Evolutionary conservation across 2,329 filamentous ascomycete genomes (phyloP).

Genomic region (Neofusicoccum sp.): DNA sequence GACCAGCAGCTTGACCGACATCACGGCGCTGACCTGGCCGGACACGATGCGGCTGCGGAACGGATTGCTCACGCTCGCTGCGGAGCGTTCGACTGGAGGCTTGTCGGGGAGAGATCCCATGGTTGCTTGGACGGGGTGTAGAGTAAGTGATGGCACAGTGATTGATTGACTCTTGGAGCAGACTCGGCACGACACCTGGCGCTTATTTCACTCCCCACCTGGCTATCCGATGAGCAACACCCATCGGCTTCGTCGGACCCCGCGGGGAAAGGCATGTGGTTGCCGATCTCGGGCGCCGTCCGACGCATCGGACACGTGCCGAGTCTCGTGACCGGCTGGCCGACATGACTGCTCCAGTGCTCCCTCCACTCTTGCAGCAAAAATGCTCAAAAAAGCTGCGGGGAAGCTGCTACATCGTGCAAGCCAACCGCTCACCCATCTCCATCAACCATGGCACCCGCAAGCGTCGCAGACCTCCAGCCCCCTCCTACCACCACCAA

Average conservation of each 20-base stretch:
- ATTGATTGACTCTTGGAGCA: too few species aligned
- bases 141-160: background rate
- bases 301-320: background rate
- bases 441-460: background rate
- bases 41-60: background rate
- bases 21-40: background rate
- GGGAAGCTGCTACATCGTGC: background rate
- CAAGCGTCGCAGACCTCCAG: background rate
- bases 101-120: background rate
- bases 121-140: background rate
- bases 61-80: background rate
- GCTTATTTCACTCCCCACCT: too few species aligned
- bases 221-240: background rate
- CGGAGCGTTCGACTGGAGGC: background rate
- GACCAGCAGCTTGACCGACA: background rate
- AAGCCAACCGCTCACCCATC: too few species aligned
- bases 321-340: background rate
- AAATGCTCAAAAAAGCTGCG: background rate
- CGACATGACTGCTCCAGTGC: too few species aligned
- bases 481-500: constrained; percentile 20
- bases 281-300: background rate
- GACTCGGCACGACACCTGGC: too few species aligned
- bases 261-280: too few species aligned
- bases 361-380: background rate
- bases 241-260: background rate